Percentiles rank a stretch among this genome's conserved stretches.
phyloP scores from a whole-genome alignment of 176 grass and related monocot species.

The Juncus effusus region DNA sequence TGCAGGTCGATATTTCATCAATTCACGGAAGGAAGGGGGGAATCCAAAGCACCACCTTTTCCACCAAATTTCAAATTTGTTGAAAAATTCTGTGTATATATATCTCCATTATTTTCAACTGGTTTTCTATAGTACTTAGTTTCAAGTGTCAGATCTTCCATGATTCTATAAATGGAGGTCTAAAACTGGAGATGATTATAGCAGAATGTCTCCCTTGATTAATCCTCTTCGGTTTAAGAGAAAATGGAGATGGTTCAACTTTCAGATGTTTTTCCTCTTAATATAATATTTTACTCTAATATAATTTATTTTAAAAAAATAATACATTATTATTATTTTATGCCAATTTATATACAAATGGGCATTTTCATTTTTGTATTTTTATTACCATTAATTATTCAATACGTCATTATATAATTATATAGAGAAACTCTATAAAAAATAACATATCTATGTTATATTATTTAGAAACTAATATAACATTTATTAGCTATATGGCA shows the following conservation, averaged over 20 bases:
- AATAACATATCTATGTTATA: no score
- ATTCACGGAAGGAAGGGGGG: neutral
- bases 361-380: no score
- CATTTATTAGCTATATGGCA: no score
- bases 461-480: no score
- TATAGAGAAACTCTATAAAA: neutral
- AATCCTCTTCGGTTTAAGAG: no score
- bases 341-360: neutral
- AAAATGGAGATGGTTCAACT: neutral
- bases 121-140: neutral
- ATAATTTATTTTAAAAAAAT: no score
- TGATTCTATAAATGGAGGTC: neutral
- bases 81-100: neutral
- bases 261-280: neutral
- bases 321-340: no score
- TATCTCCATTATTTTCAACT: no score
- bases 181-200: neutral
- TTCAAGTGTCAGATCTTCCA: neutral
- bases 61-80: conserved; percentile 22
- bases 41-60: conserved; percentile 10
- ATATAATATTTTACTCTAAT: neutral
- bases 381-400: no score
- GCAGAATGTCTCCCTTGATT: no score
- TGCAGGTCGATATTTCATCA: neutral
- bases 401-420: no score